Evolutionary conservation across 2,329 filamentous ascomycete species (phyloP).

Genomic region (Aspergillus sp.): DNA sequence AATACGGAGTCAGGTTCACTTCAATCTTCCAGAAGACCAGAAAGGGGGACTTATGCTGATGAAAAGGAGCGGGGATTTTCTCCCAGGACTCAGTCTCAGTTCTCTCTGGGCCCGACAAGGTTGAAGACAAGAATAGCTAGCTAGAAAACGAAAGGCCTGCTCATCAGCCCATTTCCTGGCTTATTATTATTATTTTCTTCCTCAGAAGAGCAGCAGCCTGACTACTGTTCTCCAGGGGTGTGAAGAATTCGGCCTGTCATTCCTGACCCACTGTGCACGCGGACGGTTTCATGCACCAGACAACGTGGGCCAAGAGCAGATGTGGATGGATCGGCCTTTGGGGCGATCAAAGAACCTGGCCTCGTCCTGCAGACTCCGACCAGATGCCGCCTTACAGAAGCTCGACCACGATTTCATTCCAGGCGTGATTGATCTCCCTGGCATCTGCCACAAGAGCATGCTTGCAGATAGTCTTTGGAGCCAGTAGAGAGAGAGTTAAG

Average conservation of each 20-base stretch:
- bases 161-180: background rate
- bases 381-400: slow-evolving; percentile 4
- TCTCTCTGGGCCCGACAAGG: background rate
- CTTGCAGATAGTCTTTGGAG: too few species aligned
- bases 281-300: slow-evolving; percentile 40
- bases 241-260: slow-evolving; percentile 39
- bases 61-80: background rate
- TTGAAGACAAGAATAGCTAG: too few species aligned
- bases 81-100: background rate
- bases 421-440: background rate
- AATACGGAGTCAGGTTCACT: background rate
- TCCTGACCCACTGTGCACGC: slow-evolving; percentile 39
- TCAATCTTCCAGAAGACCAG: background rate
- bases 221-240: slow-evolving; percentile 17
- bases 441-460: too few species aligned
- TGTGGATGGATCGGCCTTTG: slow-evolving; percentile 26
- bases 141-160: background rate
- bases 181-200: background rate
- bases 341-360: slow-evolving; percentile 25
- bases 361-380: slow-evolving; percentile 19
- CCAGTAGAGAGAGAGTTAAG: background rate
- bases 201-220: background rate
- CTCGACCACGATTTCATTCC: background rate
- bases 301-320: slow-evolving; percentile 37
- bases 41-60: slow-evolving; percentile 1